These are phyloP conservation scores for Penicillium janthinellum DNA, from an alignment of 2,329 filamentous ascomycete species.

Conservation along the genomic window DNA sequence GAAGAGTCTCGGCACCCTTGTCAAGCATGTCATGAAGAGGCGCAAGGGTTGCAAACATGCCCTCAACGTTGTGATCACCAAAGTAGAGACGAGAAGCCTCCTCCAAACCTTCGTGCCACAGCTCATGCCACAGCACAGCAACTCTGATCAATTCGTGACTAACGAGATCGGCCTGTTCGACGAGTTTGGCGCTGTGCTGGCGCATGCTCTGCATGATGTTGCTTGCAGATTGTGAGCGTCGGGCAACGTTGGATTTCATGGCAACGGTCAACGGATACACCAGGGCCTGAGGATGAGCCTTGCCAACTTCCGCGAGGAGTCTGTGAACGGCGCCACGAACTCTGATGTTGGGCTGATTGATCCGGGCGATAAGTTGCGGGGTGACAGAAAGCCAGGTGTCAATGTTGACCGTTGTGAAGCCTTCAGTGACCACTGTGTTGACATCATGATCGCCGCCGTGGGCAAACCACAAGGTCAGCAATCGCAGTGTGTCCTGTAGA, in stretches of 20 bases:
- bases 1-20: slow-evolving; percentile 84
- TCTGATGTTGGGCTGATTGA: slow-evolving; percentile 89
- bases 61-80: slow-evolving; percentile 94
- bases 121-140: slow-evolving; percentile 96
- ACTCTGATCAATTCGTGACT: slow-evolving; percentile 97
- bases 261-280: slow-evolving; percentile 97
- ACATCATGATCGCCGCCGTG: slow-evolving; percentile 89
- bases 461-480: slow-evolving; percentile 94
- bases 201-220: slow-evolving; percentile 99
- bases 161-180: slow-evolving; percentile 92
- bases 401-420: slow-evolving; percentile 87
- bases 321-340: slow-evolving; percentile 92
- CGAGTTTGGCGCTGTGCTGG: slow-evolving; percentile 86
- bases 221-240: slow-evolving; percentile 81
- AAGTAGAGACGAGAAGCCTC: slow-evolving; percentile 97
- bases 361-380: slow-evolving; percentile 92
- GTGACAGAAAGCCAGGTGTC: slow-evolving; percentile 99
- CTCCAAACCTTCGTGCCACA: slow-evolving; percentile 97
- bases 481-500: slow-evolving; percentile 87
- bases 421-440: slow-evolving; percentile 83
- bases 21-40: slow-evolving; percentile 92
- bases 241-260: slow-evolving; percentile 90
- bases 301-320: slow-evolving; percentile 86
- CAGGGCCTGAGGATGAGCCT: slow-evolving; percentile 90
- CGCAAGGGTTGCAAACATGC: slow-evolving; percentile 89